A percentile compares a stretch with the other conserved stretches of the same genome.
Conservation (phyloP, 176 grass and related monocot species). For the Saccharum spontaneum region DNA sequence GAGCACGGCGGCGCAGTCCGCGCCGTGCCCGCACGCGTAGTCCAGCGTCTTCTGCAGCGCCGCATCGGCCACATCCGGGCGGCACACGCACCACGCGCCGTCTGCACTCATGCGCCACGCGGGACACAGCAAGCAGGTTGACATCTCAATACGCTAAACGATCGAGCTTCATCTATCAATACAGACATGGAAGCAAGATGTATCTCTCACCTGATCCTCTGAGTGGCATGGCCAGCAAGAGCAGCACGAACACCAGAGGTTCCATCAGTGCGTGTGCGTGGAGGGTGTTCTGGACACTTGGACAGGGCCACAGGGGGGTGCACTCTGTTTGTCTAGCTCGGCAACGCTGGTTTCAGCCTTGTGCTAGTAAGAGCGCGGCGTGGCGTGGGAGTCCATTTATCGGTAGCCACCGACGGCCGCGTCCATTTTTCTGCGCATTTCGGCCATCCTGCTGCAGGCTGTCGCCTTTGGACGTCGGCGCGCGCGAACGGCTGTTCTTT, state of each 20-base stretch:
- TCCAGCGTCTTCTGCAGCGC: conserved; percentile 59
- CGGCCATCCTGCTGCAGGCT: conserved; percentile 42
- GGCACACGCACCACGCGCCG: conserved; percentile 62
- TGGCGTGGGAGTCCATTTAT: conserved; percentile 21
- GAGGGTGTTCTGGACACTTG: neutral
- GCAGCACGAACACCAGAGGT: conserved; percentile 1
- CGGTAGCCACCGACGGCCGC: neutral
- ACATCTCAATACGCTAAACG: neutral
- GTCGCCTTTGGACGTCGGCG: conserved; percentile 38
- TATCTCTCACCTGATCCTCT: conserved; percentile 45
- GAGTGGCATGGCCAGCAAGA: conserved; percentile 28
- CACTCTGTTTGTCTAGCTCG: neutral
- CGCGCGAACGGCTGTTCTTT: neutral
- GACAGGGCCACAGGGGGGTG: neutral
- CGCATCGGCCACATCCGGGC: conserved; percentile 22
- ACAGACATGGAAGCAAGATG: neutral
- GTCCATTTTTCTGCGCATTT: conserved; percentile 6
- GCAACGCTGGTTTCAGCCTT: neutral
- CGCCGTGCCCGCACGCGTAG: conserved; percentile 70
- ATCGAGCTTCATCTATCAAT: neutral
- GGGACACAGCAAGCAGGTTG: too few relatives aligned
- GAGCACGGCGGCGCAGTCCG: conserved; percentile 52
- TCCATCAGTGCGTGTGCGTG: neutral
- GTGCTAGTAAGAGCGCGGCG: neutral
- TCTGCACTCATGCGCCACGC: conserved; percentile 12